Percentiles rank a stretch among this genome's conserved stretches.
Evolutionary conservation across 257 asterid genomes (phyloP).

Genomic region (Solanum microdontum): DNA sequence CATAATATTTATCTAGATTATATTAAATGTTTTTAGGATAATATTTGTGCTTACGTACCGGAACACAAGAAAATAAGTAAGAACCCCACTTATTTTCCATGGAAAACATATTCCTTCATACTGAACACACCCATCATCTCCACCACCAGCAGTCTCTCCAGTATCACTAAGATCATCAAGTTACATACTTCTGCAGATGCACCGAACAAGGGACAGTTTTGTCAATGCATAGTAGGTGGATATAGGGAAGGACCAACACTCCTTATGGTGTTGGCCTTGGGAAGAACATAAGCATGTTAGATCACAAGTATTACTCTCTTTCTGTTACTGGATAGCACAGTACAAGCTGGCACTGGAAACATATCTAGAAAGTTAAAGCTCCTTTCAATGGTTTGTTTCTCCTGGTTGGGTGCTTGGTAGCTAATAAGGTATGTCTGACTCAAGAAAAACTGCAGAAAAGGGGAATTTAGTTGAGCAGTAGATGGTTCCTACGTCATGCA

Average conservation of each 20-base stretch:
- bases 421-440: not conserved
- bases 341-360: not conserved
- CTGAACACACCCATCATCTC: not conserved
- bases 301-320: not conserved
- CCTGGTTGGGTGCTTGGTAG: not conserved
- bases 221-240: no score
- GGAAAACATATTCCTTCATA: not conserved
- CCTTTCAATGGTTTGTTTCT: not conserved
- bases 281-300: no score
- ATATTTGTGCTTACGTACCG: not conserved
- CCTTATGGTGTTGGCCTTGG: no score
- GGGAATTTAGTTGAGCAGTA: not conserved
- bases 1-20: not conserved
- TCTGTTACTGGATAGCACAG: not conserved
- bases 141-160: not conserved
- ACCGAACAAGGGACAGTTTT: no score
- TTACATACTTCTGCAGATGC: no score
- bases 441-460: not conserved
- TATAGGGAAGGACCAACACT: no score
- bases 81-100: not conserved
- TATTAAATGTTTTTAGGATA: not conserved
- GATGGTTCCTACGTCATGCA: not conserved
- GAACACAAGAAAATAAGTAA: not conserved
- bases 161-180: no score
- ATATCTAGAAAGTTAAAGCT: not conserved